These are phyloP conservation scores for Aspergillus oerlinghausenensis DNA, from an alignment of 2,329 filamentous ascomycete species.

Conservation along the genomic window DNA sequence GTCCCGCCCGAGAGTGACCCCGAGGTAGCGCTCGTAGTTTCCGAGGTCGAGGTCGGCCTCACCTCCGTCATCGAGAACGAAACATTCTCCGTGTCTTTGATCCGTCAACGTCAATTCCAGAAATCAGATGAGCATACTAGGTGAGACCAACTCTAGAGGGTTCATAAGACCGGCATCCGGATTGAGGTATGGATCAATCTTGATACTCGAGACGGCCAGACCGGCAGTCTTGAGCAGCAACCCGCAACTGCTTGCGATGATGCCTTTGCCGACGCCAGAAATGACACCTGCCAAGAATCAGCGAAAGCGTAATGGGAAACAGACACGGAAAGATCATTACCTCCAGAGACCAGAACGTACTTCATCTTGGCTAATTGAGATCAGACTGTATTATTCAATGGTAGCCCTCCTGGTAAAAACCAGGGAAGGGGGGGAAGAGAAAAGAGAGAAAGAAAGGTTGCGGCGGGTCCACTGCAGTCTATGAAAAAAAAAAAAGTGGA, in stretches of 20 bases:
- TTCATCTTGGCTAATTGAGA: slow-evolving; percentile 56
- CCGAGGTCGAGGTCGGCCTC: slow-evolving; percentile 71
- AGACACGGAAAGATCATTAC: slow-evolving; percentile 42
- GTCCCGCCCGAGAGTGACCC: slow-evolving; percentile 73
- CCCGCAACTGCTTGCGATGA: slow-evolving; percentile 55
- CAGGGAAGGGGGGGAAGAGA: slow-evolving; percentile 17
- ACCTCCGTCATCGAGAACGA: slow-evolving; percentile 79
- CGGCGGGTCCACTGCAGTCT: not conserved
- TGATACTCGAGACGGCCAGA: slow-evolving; percentile 27
- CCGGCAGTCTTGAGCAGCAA: slow-evolving; percentile 28
- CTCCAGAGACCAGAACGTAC: slow-evolving; percentile 76
- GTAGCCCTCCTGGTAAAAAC: slow-evolving; percentile 14
- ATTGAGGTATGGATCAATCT: slow-evolving; percentile 65
- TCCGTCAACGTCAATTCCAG: slow-evolving; percentile 6
- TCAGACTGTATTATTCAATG: slow-evolving; percentile 4
- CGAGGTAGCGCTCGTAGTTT: slow-evolving; percentile 77
- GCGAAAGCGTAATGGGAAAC: slow-evolving; percentile 1
- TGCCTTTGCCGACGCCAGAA: slow-evolving; percentile 55
- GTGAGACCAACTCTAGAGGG: slow-evolving; percentile 20
- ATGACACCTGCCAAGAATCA: slow-evolving; percentile 38
- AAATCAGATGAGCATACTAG: not conserved
- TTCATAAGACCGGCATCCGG: slow-evolving; percentile 70
- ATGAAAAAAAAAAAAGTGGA: slow-evolving; percentile 7
- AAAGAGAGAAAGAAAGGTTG: slow-evolving; percentile 6
- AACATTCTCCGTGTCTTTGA: slow-evolving; percentile 68